Percentiles rank a stretch among this genome's conserved stretches.
Evolutionary conservation across 2,329 filamentous ascomycete species (phyloP).

Genomic region (Aspergillus aculeatus): DNA sequence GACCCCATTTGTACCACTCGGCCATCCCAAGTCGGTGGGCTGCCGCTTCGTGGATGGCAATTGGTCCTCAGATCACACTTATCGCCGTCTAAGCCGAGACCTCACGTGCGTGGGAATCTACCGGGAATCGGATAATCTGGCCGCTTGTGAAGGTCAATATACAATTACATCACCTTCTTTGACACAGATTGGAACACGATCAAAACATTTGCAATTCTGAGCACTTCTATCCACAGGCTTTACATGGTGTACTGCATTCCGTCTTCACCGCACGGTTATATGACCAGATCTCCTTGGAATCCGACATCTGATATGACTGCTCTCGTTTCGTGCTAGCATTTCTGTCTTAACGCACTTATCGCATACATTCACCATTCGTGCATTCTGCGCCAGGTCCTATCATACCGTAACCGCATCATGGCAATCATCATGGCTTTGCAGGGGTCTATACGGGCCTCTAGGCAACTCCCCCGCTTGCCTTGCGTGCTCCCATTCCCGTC

Average conservation of each 20-base stretch:
- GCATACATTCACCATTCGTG: background rate
- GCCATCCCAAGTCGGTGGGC: background rate
- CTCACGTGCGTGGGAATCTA: constrained; percentile 3
- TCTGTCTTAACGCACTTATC: background rate
- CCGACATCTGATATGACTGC: background rate
- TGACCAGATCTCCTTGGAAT: background rate
- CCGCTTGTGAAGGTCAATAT: constrained; percentile 1
- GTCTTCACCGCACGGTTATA: background rate
- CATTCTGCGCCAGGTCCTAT: background rate
- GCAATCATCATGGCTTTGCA: constrained; percentile 12
- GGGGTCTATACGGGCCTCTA: constrained; percentile 12
- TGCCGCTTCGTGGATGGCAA: constrained; percentile 8
- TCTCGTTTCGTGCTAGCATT: background rate
- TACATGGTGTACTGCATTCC: background rate
- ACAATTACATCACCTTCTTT: background rate
- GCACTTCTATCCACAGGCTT: background rate
- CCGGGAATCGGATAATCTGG: constrained; percentile 6
- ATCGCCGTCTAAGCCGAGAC: constrained; percentile 1
- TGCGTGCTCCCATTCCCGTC: background rate
- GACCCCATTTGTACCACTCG: background rate
- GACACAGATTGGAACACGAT: background rate
- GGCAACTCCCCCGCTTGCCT: constrained; percentile 8
- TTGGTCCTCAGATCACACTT: constrained; percentile 4
- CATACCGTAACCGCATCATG: constrained; percentile 12
- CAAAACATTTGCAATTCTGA: background rate